phyloP scores from a whole-genome alignment of 257 asterid species.

The Cordia subcordata region DNA sequence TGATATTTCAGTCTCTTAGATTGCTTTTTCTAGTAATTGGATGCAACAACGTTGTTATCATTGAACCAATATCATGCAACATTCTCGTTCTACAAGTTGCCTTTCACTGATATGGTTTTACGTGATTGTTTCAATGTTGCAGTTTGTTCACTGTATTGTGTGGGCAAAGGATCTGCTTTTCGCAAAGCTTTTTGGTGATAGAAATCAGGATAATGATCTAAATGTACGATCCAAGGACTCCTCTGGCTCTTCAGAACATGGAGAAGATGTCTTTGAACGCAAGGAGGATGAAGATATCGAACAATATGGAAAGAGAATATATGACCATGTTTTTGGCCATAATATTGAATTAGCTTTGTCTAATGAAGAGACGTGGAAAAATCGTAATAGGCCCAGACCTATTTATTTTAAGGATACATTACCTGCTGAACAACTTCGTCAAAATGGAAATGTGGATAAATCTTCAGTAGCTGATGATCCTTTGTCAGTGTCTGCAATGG shows the following conservation, averaged over 20 bases:
- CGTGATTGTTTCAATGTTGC: slow-evolving; percentile 26
- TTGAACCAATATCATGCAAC: neutral
- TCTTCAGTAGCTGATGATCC: slow-evolving; percentile 39
- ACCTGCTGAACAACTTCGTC: slow-evolving; percentile 35
- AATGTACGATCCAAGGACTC: slow-evolving; percentile 78
- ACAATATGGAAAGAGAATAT: slow-evolving; percentile 82
- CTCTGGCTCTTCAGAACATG: slow-evolving; percentile 54
- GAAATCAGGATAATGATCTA: slow-evolving; percentile 84
- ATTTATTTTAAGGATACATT: slow-evolving; percentile 58
- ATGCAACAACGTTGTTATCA: no score
- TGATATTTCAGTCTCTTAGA: no score
- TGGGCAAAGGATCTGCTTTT: slow-evolving; percentile 99
- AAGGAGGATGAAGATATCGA: slow-evolving; percentile 60
- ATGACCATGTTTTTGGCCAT: slow-evolving; percentile 93
- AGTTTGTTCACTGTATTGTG: slow-evolving; percentile 97
- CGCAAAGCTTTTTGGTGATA: slow-evolving; percentile 91
- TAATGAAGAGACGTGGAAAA: slow-evolving; percentile 91
- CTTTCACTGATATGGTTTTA: neutral
- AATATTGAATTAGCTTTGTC: slow-evolving; percentile 90
- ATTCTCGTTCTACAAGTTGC: neutral
- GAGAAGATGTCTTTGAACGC: slow-evolving; percentile 68
- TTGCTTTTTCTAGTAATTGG: no score
- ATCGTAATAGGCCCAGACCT: slow-evolving; percentile 85
- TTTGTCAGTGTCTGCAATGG: slow-evolving; percentile 71
- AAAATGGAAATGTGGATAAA: slow-evolving; percentile 64